Evolutionary conservation across 176 grass and related monocot genomes (phyloP).

Genomic region (Otatea glauca): DNA sequence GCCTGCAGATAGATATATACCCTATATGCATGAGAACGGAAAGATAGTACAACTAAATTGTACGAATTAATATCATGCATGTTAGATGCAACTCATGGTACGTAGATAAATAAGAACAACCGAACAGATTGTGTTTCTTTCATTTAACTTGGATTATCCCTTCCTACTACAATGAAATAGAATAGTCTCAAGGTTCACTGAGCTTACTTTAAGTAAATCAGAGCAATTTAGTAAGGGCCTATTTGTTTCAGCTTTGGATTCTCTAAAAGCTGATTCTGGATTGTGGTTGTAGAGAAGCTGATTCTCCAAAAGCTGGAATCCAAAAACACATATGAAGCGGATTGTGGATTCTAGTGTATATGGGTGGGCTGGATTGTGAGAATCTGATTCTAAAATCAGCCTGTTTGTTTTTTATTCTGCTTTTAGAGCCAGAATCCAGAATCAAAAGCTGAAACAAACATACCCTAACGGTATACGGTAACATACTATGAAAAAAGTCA

Average conservation of each 20-base stretch:
- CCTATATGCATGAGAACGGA: constrained; percentile 29
- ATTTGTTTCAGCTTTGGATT: too few relatives aligned
- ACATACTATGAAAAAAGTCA: constrained; percentile 20
- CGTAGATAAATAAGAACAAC: constrained; percentile 14
- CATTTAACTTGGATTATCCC: background rate
- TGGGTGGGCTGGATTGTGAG: too few relatives aligned
- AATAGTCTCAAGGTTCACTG: constrained; percentile 13
- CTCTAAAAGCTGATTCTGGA: too few relatives aligned
- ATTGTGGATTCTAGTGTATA: too few relatives aligned
- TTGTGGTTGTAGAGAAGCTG: too few relatives aligned
- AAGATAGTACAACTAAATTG: background rate
- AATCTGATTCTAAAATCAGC: too few relatives aligned
- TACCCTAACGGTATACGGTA: background rate
- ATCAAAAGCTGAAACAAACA: too few relatives aligned
- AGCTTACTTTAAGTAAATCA: background rate
- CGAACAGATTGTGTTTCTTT: background rate
- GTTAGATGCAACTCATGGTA: constrained; percentile 6
- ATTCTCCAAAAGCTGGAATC: too few relatives aligned
- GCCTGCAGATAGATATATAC: constrained; percentile 53
- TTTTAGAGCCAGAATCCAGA: too few relatives aligned
- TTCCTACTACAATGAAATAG: background rate
- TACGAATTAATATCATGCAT: background rate
- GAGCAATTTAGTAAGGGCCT: constrained; percentile 7
- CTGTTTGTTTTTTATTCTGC: too few relatives aligned
- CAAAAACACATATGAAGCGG: too few relatives aligned